Evolutionary conservation across 306 rosid genomes (phyloP), one percentile per base, ranked within the genome.

Genomic region (Lathyrus oleraceus): DNA sequence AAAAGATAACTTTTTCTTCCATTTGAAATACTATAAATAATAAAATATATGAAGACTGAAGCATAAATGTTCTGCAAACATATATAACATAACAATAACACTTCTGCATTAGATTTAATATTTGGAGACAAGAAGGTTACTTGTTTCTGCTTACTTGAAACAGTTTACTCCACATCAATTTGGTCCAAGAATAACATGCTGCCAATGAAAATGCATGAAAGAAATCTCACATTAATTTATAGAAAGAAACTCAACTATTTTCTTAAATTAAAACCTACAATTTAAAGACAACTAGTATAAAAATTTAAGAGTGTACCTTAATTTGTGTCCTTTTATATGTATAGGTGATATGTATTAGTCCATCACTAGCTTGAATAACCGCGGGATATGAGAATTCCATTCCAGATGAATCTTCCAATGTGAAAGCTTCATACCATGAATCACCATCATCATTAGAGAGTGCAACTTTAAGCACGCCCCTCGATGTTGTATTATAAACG

Each of bases 341-440:
- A 81, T 92, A 92, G 14, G 96, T 86, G 73, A 92, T 78, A 71
- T 92, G 96, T 44, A 92, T 65, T 63, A 51, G 82, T 10, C 76
- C 98, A 67, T 90, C 98, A 61, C 88, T 86, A 40, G 85, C 90
- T 76, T 88, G 88, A 56, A 92, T 92, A 78, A 88, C 93, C 70
- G 98, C 98, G 52, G 98, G 98, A 74, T 92, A 90, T 21, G 98
- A 92, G 82, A 92, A 92, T 66, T 90, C 96, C 93, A 75, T 85
- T 63, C 59, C 85, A 76, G 63, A 21, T 8, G 80, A 70, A 35
- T 90, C 88, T 85, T 92, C 98, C 88, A 92, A 84, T 17, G 90
- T 88, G 69, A 90, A 63, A 58, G 30, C 85, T 42, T 92, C 89
- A 13, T 44, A 32, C 98, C 98, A 92, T 1, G 96, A 80, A 74